Evolutionary conservation across 2,329 filamentous ascomycete species (phyloP).

Genomic region (Capronia epimyces): DNA sequence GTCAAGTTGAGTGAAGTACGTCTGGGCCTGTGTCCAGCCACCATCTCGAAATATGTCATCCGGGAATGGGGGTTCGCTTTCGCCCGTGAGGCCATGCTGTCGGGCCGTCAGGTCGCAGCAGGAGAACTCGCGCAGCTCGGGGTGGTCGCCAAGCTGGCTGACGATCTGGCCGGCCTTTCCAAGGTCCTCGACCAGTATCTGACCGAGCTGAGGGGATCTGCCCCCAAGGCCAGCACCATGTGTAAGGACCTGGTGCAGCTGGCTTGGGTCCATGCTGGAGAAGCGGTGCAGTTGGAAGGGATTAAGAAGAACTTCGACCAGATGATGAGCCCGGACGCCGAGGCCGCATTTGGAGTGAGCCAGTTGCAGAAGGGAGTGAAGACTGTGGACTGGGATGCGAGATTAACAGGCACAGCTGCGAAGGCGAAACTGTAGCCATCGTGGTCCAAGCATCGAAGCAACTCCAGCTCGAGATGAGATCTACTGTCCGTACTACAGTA

Average conservation of each 20-base stretch:
- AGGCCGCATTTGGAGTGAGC: constrained; percentile 28
- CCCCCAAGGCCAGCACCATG: constrained; percentile 33
- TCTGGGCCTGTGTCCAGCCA: constrained; percentile 37
- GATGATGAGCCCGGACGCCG: constrained; percentile 31
- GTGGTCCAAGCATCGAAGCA: no score
- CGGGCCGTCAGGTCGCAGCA: constrained; percentile 31
- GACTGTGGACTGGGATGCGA: constrained; percentile 29
- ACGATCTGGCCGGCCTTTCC: constrained; percentile 18
- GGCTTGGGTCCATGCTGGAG: constrained; percentile 28
- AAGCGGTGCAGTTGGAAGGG: constrained; percentile 18
- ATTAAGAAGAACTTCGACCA: constrained; percentile 29
- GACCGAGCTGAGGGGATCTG: constrained; percentile 25
- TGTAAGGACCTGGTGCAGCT: constrained; percentile 34
- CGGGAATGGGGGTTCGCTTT: constrained; percentile 39
- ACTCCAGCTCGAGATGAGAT: no score
- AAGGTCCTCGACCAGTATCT: constrained; percentile 30
- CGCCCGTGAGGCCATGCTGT: constrained; percentile 38
- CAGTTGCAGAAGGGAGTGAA: constrained; percentile 28
- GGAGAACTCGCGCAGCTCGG: constrained; percentile 30
- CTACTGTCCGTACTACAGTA: no score
- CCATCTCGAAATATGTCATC: constrained; percentile 39
- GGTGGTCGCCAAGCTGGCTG: constrained; percentile 26
- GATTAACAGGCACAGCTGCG: background rate
- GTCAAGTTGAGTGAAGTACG: constrained; percentile 40
- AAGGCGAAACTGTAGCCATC: background rate